These are phyloP conservation scores for Limtongia smithiae DNA, from an alignment of 805 yeast species.

Conservation along the genomic window DNA sequence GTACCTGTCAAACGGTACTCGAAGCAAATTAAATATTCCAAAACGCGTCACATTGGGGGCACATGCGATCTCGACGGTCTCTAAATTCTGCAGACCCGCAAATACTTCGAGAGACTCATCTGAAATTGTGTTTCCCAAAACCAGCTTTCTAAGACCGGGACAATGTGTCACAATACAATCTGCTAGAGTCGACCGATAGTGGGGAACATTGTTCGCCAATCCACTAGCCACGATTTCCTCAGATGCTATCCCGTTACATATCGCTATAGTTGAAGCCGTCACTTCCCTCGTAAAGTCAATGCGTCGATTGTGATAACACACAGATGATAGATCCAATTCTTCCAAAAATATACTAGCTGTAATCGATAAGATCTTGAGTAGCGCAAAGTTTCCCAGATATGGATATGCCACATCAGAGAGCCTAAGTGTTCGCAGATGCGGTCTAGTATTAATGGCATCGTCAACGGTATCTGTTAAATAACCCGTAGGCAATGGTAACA, in stretches of 20 bases:
- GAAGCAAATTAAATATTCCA: constrained; percentile 12
- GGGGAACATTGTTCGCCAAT: too few relatives aligned
- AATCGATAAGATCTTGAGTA: constrained; percentile 5
- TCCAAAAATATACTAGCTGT: constrained; percentile 1
- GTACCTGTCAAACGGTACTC: constrained; percentile 1
- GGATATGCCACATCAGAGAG: constrained; percentile 21
- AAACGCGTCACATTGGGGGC: constrained; percentile 13
- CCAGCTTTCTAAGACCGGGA: constrained; percentile 5
- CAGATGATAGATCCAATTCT: constrained; percentile 11
- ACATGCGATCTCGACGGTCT: constrained; percentile 1
- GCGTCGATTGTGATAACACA: constrained; percentile 10
- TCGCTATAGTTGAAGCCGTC: too few relatives aligned
- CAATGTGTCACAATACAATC: constrained; percentile 10
- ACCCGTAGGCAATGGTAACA: background rate
- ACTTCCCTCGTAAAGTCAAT: too few relatives aligned
- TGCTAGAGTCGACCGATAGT: constrained; percentile 4
- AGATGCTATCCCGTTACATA: background rate
- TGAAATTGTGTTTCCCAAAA: constrained; percentile 15
- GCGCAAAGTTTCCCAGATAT: constrained; percentile 12
- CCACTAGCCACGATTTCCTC: too few relatives aligned
- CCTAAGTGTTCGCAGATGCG: constrained; percentile 1
- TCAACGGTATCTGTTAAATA: constrained; percentile 2
- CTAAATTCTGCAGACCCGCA: constrained; percentile 1
- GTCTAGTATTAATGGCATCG: background rate
- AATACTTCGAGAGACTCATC: constrained; percentile 10